A percentile compares a stretch with the other conserved stretches of the same genome.
phyloP scores from a whole-genome alignment of 371 early-diverging fungal species.

The Mucor plumbeus region DNA sequence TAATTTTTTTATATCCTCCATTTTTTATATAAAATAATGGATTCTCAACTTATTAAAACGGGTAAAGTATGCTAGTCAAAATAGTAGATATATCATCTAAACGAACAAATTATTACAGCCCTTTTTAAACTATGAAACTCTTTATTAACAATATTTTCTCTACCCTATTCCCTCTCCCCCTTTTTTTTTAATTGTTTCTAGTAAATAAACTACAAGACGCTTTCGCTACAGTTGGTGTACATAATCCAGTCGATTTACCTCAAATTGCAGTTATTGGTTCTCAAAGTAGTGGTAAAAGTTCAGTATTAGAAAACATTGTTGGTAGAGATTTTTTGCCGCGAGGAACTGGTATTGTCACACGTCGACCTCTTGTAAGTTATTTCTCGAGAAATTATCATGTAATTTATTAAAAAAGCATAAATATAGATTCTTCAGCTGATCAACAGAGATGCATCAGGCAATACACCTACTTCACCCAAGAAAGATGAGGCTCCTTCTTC shows the following conservation, averaged over 20 bases:
- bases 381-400: no score
- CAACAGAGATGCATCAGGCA: slow-evolving; percentile 72
- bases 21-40: slow-evolving; percentile 32
- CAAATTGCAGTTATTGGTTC: slow-evolving; percentile 98
- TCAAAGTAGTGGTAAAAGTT: slow-evolving; percentile 97
- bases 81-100: not conserved
- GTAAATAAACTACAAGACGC: slow-evolving; percentile 97
- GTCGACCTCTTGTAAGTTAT: slow-evolving; percentile 84
- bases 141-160: not conserved
- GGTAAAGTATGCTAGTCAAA: slow-evolving; percentile 22
- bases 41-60: slow-evolving; percentile 59
- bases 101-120: not conserved
- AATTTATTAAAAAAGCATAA: no score
- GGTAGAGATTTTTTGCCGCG: slow-evolving; percentile 98
- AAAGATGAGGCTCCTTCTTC: slow-evolving; percentile 18
- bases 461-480: slow-evolving; percentile 11
- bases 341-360: slow-evolving; percentile 95
- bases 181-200: slow-evolving; percentile 6
- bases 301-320: slow-evolving; percentile 99
- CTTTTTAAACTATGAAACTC: not conserved
- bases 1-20: not conserved
- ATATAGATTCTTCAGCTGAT: slow-evolving; percentile 90
- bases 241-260: slow-evolving; percentile 97
- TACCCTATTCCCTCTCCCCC: no score
- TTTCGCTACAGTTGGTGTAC: slow-evolving; percentile 94